Evolutionary conservation across 2,329 filamentous ascomycete species (phyloP).

Genomic region (Macrophomina phaseolina): DNA sequence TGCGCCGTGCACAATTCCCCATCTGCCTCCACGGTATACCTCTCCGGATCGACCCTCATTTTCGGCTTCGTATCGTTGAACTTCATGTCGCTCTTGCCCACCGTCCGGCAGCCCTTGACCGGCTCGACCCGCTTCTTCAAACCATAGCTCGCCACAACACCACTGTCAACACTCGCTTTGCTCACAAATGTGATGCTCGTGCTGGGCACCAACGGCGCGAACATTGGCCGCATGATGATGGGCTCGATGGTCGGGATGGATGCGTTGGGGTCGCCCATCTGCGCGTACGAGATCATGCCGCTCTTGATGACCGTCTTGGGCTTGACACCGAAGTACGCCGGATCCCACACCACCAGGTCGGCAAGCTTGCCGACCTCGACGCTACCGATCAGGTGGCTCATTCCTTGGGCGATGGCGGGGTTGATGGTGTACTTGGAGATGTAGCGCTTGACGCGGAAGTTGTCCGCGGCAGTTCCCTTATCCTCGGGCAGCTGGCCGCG

Average conservation of each 20-base stretch:
- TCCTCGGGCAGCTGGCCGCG: conserved; percentile 79
- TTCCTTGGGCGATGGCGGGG: conserved; percentile 87
- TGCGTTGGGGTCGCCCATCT: conserved; percentile 70
- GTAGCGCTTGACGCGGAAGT: conserved; percentile 90
- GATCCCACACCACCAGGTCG: conserved; percentile 87
- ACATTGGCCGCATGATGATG: conserved; percentile 84
- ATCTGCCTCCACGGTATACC: conserved; percentile 85
- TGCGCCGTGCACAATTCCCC: conserved; percentile 75
- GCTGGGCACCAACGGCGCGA: conserved; percentile 72
- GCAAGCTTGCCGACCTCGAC: conserved; percentile 89
- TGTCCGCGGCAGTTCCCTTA: conserved; percentile 78
- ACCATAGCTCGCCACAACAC: conserved; percentile 72
- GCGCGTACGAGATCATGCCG: conserved; percentile 79
- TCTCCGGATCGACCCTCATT: conserved; percentile 93
- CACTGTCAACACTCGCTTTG: conserved; percentile 69
- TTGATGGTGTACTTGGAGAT: conserved; percentile 97
- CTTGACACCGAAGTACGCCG: conserved; percentile 85
- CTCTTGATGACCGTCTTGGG: conserved; percentile 83
- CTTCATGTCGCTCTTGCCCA: conserved; percentile 88
- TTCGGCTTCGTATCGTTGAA: conserved; percentile 81
- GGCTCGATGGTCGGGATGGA: conserved; percentile 86
- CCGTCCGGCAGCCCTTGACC: conserved; percentile 74
- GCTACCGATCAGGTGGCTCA: conserved; percentile 84
- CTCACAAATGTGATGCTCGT: conserved; percentile 86
- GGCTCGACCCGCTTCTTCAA: conserved; percentile 81